A percentile compares a stretch with the other conserved stretches of the same genome.
Evolutionary conservation across 2,329 filamentous ascomycete species (phyloP).

Genomic region (Cladosporium sp.): DNA sequence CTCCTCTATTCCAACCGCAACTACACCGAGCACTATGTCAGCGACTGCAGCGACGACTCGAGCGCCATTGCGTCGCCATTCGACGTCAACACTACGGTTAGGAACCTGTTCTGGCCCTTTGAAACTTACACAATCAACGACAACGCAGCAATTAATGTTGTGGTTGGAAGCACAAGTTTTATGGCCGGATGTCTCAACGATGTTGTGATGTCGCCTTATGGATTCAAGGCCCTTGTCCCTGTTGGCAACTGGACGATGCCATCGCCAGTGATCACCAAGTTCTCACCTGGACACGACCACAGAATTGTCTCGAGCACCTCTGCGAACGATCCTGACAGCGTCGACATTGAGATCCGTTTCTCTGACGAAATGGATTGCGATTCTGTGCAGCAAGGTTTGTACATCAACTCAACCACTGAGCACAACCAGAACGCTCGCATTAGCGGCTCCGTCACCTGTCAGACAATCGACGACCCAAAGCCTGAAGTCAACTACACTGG

Average conservation of each 20-base stretch:
- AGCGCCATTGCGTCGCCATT: constrained; percentile 56
- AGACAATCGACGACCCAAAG: constrained; percentile 32
- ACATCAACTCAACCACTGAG: constrained; percentile 51
- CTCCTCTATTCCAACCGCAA: constrained; percentile 50
- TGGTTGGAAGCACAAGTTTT: constrained; percentile 35
- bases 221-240: constrained; percentile 58
- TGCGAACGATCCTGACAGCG: constrained; percentile 16
- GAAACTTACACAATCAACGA: constrained; percentile 51
- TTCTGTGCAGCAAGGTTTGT: constrained; percentile 47
- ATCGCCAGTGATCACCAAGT: constrained; percentile 56
- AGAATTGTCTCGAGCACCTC: constrained; percentile 47
- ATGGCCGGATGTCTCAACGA: constrained; percentile 53
- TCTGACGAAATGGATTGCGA: constrained; percentile 59
- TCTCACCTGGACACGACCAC: constrained; percentile 58
- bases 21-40: constrained; percentile 49
- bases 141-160: constrained; percentile 23
- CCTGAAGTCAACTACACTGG: constrained; percentile 43
- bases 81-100: constrained; percentile 50
- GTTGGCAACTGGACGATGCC: constrained; percentile 47
- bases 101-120: constrained; percentile 60
- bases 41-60: constrained; percentile 51
- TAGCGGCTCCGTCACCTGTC: constrained; percentile 46
- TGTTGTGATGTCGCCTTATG: constrained; percentile 52
- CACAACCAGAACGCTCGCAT: constrained; percentile 42
- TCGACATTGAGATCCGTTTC: constrained; percentile 55